These are phyloP conservation scores for Russula griseocarnosa DNA, from an alignment of 768 basidiomycete species.

Conservation along the genomic window DNA sequence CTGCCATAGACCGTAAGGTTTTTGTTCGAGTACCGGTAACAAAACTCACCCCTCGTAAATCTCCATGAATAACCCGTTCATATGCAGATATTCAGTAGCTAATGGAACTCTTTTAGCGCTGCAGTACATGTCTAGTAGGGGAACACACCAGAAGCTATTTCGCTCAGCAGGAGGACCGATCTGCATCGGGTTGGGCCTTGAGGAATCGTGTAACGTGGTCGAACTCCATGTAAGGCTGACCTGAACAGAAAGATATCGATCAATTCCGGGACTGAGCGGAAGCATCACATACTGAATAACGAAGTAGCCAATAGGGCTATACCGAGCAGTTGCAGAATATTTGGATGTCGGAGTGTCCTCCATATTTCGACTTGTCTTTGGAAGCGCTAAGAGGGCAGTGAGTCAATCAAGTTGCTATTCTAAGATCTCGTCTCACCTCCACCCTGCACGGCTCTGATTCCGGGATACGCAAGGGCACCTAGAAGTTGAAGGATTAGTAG, in stretches of 20 bases:
- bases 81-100: conserved; percentile 23
- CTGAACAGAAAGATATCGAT: conserved; percentile 1
- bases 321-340: conserved; percentile 22
- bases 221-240: conserved; percentile 21
- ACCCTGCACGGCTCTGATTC: conserved; percentile 13
- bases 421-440: conserved; percentile 12
- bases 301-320: conserved; percentile 16
- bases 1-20: conserved; percentile 8
- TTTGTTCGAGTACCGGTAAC: background rate
- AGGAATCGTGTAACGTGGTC: conserved; percentile 19
- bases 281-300: conserved; percentile 21
- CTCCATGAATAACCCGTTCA: conserved; percentile 20
- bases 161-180: conserved; percentile 14
- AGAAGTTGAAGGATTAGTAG: background rate
- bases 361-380: conserved; percentile 25
- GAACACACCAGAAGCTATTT: conserved; percentile 20
- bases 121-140: background rate
- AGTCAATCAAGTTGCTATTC: background rate
- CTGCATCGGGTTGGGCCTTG: conserved; percentile 4
- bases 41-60: conserved; percentile 22
- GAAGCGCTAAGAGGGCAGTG: conserved; percentile 14
- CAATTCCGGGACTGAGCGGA: background rate
- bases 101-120: background rate
- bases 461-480: conserved; percentile 20
- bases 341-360: conserved; percentile 24